These are phyloP conservation scores for Cucumis cinereus DNA, from an alignment of 306 rosid genomes.

Conservation along the genomic window DNA sequence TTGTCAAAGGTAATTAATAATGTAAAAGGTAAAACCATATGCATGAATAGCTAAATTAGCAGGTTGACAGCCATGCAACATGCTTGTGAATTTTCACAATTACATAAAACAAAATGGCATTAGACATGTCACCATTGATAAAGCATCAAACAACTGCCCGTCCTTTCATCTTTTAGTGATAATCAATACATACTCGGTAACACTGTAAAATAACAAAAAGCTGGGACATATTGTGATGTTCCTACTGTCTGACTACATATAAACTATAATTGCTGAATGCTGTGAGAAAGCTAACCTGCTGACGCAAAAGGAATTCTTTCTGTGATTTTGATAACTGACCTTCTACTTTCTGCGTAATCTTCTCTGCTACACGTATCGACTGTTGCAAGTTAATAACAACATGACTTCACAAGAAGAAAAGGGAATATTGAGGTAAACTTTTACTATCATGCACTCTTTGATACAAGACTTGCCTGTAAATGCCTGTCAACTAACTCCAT, in stretches of 20 bases:
- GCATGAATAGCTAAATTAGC: not conserved
- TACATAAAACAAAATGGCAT: not conserved
- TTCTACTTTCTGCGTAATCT: conserved; percentile 96
- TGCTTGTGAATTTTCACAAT: not conserved
- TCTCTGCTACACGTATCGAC: conserved; percentile 99
- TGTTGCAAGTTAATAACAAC: conserved; percentile 28
- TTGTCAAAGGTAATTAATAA: not conserved
- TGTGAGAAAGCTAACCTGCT: conserved; percentile 57
- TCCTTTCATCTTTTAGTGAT: not conserved
- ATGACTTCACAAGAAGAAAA: conserved; percentile 10
- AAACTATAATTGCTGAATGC: conserved; percentile 10
- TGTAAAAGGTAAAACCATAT: not conserved
- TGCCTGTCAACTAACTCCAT: conserved; percentile 94
- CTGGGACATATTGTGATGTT: not conserved
- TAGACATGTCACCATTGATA: not conserved
- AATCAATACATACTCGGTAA: not conserved
- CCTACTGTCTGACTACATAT: not conserved
- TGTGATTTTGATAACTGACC: conserved; percentile 97
- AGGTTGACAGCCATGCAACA: not conserved
- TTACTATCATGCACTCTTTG: not conserved
- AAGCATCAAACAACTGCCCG: not conserved
- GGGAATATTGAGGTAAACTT: conserved; percentile 2
- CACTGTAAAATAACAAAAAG: not conserved
- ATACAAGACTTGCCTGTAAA: conserved; percentile 52
- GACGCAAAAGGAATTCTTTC: conserved; percentile 94